These are phyloP conservation scores for Talaromyces marneffei DNA, from an alignment of 2,329 filamentous ascomycete genomes.

Conservation along the genomic window DNA sequence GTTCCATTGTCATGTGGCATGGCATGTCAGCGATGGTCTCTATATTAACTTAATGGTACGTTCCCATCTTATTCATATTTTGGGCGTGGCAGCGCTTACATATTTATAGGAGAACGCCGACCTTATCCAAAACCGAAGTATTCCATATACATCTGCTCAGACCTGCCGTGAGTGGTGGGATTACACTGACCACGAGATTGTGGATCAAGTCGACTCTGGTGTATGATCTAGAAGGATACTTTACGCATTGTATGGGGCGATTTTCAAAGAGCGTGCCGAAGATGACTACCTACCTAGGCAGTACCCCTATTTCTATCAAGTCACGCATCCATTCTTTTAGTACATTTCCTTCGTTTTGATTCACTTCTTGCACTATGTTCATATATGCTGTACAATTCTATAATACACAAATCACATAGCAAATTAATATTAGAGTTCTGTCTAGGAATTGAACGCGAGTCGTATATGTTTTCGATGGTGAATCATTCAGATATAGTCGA, in stretches of 20 bases:
- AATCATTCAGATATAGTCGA: too few relatives aligned
- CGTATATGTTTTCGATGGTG: too few relatives aligned
- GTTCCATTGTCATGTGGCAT: conserved; percentile 40
- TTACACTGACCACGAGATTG: not conserved
- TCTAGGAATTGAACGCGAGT: too few relatives aligned
- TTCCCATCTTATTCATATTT: not conserved
- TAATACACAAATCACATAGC: not conserved
- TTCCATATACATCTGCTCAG: not conserved
- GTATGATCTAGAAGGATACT: not conserved
- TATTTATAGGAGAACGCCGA: not conserved
- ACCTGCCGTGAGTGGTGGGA: not conserved
- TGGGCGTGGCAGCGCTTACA: not conserved
- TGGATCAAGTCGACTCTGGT: not conserved
- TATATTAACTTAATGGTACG: not conserved
- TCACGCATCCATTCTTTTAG: not conserved
- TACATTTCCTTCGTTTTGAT: not conserved
- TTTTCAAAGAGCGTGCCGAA: not conserved
- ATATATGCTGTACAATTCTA: not conserved
- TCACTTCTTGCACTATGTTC: not conserved
- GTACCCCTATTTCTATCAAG: not conserved
- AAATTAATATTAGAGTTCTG: not conserved
- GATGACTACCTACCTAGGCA: not conserved
- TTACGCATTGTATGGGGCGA: not conserved
- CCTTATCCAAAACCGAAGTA: not conserved
- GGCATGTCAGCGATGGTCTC: conserved; percentile 22